phyloP scores from a whole-genome alignment of 2,329 filamentous ascomycete species.

The Cladorrhinum sp. region DNA sequence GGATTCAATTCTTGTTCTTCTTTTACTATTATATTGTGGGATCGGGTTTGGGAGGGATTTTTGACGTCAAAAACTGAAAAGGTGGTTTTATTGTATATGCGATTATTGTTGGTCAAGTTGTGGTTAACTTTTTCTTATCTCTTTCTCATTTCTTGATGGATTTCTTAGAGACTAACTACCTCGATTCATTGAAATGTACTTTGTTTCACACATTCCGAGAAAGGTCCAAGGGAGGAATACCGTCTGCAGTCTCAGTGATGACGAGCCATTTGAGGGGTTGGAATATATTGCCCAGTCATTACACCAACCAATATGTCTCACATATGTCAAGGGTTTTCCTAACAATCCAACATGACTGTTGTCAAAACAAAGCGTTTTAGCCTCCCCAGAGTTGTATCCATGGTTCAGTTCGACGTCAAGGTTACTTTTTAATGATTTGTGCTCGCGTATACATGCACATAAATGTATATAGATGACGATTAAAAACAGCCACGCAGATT shows the following conservation, averaged over 20 bases:
- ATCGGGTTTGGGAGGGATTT: no score
- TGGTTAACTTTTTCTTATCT: neutral
- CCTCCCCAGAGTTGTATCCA: neutral
- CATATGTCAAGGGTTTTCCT: no score
- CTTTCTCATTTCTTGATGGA: neutral
- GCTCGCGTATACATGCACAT: neutral
- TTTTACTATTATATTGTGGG: neutral
- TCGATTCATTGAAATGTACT: neutral
- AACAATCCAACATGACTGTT: neutral
- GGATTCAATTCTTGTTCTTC: neutral
- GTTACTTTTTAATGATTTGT: neutral
- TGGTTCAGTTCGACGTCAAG: neutral
- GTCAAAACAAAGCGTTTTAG: neutral
- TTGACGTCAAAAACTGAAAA: constrained; percentile 7
- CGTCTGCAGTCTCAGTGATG: neutral
- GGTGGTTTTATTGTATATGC: constrained; percentile 10
- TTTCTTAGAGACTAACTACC: neutral
- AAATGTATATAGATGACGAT: neutral
- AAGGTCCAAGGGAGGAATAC: neutral
- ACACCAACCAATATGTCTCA: no score
- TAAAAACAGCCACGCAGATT: neutral
- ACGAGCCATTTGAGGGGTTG: no score
- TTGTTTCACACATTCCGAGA: neutral
- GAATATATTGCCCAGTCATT: no score
- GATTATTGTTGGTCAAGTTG: neutral